A percentile compares a stretch with the other conserved stretches of the same genome.
phyloP scores from a whole-genome alignment of 148 eudicot genomes.

The Camellia lanceoleosa region DNA sequence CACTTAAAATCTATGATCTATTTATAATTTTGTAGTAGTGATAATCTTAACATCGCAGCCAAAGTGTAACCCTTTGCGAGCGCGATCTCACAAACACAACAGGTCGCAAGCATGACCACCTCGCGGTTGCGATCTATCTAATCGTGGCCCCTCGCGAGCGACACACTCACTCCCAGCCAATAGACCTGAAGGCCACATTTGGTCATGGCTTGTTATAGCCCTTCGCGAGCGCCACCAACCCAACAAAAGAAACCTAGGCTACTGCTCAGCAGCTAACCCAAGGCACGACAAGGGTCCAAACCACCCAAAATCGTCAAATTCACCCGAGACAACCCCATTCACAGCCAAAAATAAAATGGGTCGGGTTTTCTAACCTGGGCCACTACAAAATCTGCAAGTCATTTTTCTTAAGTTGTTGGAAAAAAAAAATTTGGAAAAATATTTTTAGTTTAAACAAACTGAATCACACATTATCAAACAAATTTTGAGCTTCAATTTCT shows the following conservation, averaged over 20 bases:
- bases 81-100: too few relatives aligned
- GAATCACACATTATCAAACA: background rate
- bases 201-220: background rate
- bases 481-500: background rate
- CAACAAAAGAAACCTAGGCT: background rate
- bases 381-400: background rate
- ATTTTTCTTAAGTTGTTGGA: too few relatives aligned
- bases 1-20: too few relatives aligned
- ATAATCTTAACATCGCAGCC: background rate
- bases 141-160: background rate
- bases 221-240: background rate
- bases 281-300: background rate
- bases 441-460: too few relatives aligned
- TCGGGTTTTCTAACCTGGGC: too few relatives aligned
- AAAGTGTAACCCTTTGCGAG: too few relatives aligned
- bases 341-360: background rate
- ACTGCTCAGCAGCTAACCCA: background rate
- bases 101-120: background rate
- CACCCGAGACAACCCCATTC: background rate
- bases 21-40: too few relatives aligned
- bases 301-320: background rate
- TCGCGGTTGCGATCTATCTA: background rate
- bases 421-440: too few relatives aligned
- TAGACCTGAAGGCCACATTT: background rate
- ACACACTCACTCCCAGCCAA: background rate